Base-by-base conservation (phyloP, 1,139 yeast genomes). In the Magnusiomyces paraingens region DNA sequence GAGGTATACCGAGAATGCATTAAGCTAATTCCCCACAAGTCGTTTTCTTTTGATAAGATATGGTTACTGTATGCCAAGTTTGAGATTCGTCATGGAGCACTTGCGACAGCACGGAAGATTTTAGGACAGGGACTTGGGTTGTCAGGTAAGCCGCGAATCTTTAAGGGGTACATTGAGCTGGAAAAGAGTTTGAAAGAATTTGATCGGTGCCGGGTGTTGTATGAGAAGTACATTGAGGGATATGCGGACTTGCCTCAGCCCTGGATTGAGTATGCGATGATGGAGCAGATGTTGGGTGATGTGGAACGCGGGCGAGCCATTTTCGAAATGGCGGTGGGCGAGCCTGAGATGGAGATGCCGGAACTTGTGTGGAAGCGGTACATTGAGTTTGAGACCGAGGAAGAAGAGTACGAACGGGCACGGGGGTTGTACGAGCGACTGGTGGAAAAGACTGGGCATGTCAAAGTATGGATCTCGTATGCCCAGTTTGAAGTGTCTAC, bases 1-100 rank as follows among this genome's bases (percentile, higher is more conserved):
- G 64, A 64, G 1, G 63, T 80, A 1, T 90, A 84, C 78, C 68
- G 73, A 47, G 68, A 71, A 36, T 69, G 84, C 42, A 53, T 84
- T 1, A 70, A 73, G 22, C 55, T 73, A 0, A 73, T 86, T 2
- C 89, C 94, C 0, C 83, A 82, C 58, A 71, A 75, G 51, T 55
- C 61, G 1, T 82, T 88, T 60, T 79, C 88, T 0, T 86, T 87
- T 64, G 83, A 83, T 4, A 86, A 86, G 58, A 64, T 86, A 1
- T 91, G 97, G 97, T 75, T 81, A 3, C 69, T 77, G 57, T 83
- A 70, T 67, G 84, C 90, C 2, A 79, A 87, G 55, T 90, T 86
- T 71, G 94, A 88, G 66, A 69, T 90, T 3, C 75, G 98, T 41
- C 81, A 82, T 43, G 73, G 72, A 1, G 63, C 73, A 42, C 56